A percentile compares a stretch with the other conserved stretches of the same genome.
phyloP scores from a whole-genome alignment of 148 eudicot species.

The Chenopodium berlandieri region DNA sequence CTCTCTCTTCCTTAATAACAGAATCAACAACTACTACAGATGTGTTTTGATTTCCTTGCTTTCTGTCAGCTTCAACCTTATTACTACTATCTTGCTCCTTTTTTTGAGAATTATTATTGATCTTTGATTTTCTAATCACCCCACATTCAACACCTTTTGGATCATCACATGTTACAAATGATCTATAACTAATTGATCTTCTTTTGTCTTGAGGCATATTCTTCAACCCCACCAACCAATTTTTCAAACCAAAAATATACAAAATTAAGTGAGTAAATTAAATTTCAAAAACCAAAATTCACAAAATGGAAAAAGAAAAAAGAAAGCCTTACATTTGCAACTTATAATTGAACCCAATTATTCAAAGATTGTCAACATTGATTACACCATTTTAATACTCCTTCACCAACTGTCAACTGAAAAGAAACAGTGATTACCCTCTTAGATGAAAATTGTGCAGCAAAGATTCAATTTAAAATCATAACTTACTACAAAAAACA shows the following conservation, averaged over 20 bases:
- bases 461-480: constrained; percentile 4
- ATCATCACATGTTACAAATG: constrained; percentile 84
- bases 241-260: neutral
- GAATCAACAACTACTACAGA: constrained; percentile 14
- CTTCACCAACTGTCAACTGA: constrained; percentile 10
- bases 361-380: constrained; percentile 15
- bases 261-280: neutral
- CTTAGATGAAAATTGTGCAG: too few relatives aligned
- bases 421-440: neutral
- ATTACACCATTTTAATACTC: neutral
- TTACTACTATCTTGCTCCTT: constrained; percentile 20
- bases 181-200: constrained; percentile 68
- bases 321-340: constrained; percentile 10
- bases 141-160: constrained; percentile 81
- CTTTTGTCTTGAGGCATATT: constrained; percentile 71
- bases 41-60: constrained; percentile 19
- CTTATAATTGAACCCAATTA: constrained; percentile 14
- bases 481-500: neutral
- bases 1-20: constrained; percentile 22
- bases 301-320: neutral
- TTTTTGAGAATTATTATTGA: constrained; percentile 33
- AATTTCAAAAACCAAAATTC: neutral
- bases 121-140: constrained; percentile 58
- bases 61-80: constrained; percentile 26
- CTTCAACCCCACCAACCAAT: constrained; percentile 31